Base-by-base conservation (phyloP, 768 basidiomycete species). In the Chalciporus chontae region DNA sequence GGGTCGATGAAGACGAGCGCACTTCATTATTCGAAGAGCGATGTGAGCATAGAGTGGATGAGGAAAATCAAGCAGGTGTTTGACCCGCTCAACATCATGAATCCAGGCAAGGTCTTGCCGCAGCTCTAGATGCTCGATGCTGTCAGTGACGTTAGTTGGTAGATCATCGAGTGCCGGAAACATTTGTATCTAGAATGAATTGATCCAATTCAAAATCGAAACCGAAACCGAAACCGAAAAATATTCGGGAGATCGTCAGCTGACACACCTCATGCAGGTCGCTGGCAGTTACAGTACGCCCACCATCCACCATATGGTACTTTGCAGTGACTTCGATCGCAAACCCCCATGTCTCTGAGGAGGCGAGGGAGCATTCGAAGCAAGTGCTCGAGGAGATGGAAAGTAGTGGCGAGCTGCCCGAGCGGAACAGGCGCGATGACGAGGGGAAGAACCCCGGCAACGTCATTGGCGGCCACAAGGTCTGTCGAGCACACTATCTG, bases 1-100 rank as follows among this genome's bases (percentile, higher is more conserved):
- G 94, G 95, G n/a, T 78, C 85, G 0, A 92, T 92, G 88, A 98
- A 98, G 73, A 87, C 89, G 0, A 83, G 87, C 48, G 90, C 91
- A 14, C 80, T 98, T 18, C 78, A 77, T 34, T 98, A 96, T 69
- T 92, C 91, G 6, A 96, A 97, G 71, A 78, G 73, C 52, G 72
- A 76, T 8, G 78, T 81, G 19, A 90, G 87, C 63, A 87, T 97
- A 57, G 86, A 80, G 43, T 73, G 85, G 75, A 99, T 99, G 95
- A 87, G 79, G 70, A 84, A 77, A 69, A 83, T 99, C 62, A 97
- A 97, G 70, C 67, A 77, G 13, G 64, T 94, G 23, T 94, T 97
- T 66, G 95, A 98, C 69, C 90, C 91, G 4, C 77, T 81, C 29
- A 87, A 90, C 5, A 92, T 97, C 58, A 87, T 98, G 84, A 95